Evolutionary conservation across 2,329 filamentous ascomycete genomes (phyloP), one percentile per base, ranked within the genome.

Genomic region (Colletotrichum endophyticum): DNA sequence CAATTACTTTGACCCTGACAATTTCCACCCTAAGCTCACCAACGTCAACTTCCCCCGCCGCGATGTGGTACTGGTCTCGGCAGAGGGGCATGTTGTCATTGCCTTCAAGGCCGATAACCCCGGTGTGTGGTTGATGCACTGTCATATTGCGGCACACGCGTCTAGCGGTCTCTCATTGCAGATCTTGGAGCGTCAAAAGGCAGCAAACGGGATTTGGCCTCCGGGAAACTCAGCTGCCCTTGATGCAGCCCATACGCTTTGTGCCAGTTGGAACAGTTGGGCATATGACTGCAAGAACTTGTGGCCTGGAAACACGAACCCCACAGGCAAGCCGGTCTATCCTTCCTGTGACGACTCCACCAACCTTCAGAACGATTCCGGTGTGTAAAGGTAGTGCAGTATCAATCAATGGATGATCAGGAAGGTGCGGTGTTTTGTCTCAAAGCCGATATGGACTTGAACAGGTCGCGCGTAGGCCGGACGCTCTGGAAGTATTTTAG

Each of bases 211-310:
- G 11, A 49, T 49, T 0, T 49, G 44, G 44, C 44, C 44, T 11
- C 6, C 44, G 2, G 44, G 44, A 3, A 12, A 49, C 0, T 49
- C 44, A 0, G 0, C 3, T 1, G 44, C 44, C 0, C 44, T 49
- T 0, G 6, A 49, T 7, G 3, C 0, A 22, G 44, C 44, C 0
- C 44, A 49, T 4, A 5, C 3, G 6, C n/a, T 49, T 0, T 49
- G 44, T 3, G 44, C 44, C n/a, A 49, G 3, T 1, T 49, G 44
- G 44, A 49, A 49, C 44, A 49, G n/a, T 4, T 49, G 44, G 44
- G 3, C 3, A 13, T 49, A 49, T 13, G 44, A 49, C 6, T 49
- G 44, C 11, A 49, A 3, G n/a, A 49, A 49, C 1, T 3, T 49
- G 44, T 49, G 44, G 44, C 44, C n/a, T 1, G 44, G 44, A 22